These are phyloP conservation scores for Chamaecyparis obtusa DNA, from an alignment of 75 land plant species.

Conservation along the genomic window DNA sequence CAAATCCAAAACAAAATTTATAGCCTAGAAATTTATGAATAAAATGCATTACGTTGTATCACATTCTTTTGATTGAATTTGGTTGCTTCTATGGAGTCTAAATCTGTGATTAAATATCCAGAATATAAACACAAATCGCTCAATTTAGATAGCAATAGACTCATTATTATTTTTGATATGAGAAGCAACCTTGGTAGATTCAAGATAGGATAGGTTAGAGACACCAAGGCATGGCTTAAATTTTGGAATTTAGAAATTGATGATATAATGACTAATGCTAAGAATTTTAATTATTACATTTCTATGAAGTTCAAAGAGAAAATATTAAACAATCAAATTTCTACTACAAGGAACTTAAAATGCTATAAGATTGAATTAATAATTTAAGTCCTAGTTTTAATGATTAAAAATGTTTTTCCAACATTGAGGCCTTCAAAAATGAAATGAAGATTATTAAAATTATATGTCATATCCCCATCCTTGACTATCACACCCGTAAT, in stretches of 20 bases:
- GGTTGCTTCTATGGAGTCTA: background rate
- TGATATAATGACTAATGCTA: background rate
- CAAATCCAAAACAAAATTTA: background rate
- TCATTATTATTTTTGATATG: background rate
- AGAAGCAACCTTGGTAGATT: background rate
- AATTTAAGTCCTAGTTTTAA: no score
- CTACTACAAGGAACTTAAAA: background rate
- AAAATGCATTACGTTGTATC: no score
- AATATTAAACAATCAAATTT: background rate
- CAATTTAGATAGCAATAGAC: no score
- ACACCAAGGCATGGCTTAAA: background rate
- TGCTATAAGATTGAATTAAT: background rate
- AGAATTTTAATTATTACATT: no score
- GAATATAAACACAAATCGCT: no score
- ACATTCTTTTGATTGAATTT: background rate
- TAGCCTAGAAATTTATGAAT: background rate
- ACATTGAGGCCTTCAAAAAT: no score
- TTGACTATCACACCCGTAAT: no score
- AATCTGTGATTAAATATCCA: background rate
- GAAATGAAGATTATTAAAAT: no score
- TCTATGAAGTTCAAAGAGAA: background rate
- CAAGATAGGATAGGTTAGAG: background rate
- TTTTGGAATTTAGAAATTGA: background rate
- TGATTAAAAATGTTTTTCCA: no score
- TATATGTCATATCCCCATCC: no score